Evolutionary conservation across 1,139 yeast genomes (phyloP).

Genomic region (Pneumocystis canis): DNA sequence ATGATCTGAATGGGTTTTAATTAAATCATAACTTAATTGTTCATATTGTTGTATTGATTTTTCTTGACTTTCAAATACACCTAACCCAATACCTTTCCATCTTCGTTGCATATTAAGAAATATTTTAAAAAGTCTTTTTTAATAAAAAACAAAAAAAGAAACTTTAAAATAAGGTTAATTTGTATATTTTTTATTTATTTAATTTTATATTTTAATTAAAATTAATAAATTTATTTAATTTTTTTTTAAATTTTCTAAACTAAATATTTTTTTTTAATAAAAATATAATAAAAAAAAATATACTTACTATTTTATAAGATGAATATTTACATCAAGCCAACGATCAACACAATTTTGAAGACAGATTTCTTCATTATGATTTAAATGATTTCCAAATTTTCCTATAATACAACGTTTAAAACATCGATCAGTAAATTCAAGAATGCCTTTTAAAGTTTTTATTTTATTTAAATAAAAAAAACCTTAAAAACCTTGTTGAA

Average conservation of each 20-base stretch:
- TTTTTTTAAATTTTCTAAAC: background rate
- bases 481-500: slow-evolving; percentile 1
- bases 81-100: slow-evolving; percentile 25
- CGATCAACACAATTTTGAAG: slow-evolving; percentile 10
- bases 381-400: slow-evolving; percentile 7
- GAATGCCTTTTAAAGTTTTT: slow-evolving; percentile 1
- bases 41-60: slow-evolving; percentile 23
- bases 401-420: slow-evolving; percentile 7
- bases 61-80: slow-evolving; percentile 27
- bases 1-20: slow-evolving; percentile 24
- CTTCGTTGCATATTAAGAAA: background rate
- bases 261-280: background rate
- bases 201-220: too few relatives aligned
- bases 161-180: too few relatives aligned
- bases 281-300: too few relatives aligned
- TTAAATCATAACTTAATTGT: slow-evolving; percentile 23
- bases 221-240: too few relatives aligned
- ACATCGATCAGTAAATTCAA: slow-evolving; percentile 10
- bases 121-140: too few relatives aligned
- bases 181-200: background rate
- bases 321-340: slow-evolving; percentile 10
- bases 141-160: too few relatives aligned
- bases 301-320: slow-evolving; percentile 8
- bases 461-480: background rate
- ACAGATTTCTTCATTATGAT: slow-evolving; percentile 6